Percentiles rank a stretch among this genome's conserved stretches.
Evolutionary conservation across 345 rosid species (phyloP).

Genomic region (Hibiscus syriacus): DNA sequence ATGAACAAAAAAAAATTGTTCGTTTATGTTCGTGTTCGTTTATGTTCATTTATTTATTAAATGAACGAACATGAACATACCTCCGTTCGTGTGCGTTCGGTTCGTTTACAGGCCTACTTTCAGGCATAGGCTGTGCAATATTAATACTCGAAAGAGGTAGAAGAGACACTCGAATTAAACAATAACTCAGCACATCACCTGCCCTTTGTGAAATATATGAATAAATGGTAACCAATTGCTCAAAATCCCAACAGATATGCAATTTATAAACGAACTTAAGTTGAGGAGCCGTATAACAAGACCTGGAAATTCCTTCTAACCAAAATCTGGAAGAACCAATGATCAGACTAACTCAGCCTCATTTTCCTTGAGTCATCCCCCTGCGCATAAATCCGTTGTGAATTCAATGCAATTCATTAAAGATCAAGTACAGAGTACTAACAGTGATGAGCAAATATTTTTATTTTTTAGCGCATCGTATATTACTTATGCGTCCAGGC

Average conservation of each 20-base stretch:
- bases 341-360: slow-evolving; percentile 11
- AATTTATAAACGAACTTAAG: not conserved
- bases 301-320: slow-evolving; percentile 10
- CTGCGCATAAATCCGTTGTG: not conserved
- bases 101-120: too few relatives aligned
- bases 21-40: too few relatives aligned
- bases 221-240: slow-evolving; percentile 2
- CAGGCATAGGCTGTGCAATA: not conserved
- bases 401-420: too few relatives aligned
- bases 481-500: too few relatives aligned
- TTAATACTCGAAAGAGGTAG: too few relatives aligned
- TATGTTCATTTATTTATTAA: too few relatives aligned
- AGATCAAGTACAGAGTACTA: too few relatives aligned
- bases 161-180: not conserved
- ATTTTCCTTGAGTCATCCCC: slow-evolving; percentile 3
- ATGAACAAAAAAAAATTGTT: too few relatives aligned
- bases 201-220: not conserved
- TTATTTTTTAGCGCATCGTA: too few relatives aligned
- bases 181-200: not conserved
- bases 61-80: too few relatives aligned
- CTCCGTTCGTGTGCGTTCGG: too few relatives aligned
- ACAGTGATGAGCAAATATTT: too few relatives aligned
- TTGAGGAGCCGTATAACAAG: not conserved
- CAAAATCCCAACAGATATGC: slow-evolving; percentile 2
- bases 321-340: slow-evolving; percentile 8